Percentiles rank a stretch among this genome's conserved stretches.
Conservation (phyloP, 805 yeast genomes). For the Starmera caribaea region DNA sequence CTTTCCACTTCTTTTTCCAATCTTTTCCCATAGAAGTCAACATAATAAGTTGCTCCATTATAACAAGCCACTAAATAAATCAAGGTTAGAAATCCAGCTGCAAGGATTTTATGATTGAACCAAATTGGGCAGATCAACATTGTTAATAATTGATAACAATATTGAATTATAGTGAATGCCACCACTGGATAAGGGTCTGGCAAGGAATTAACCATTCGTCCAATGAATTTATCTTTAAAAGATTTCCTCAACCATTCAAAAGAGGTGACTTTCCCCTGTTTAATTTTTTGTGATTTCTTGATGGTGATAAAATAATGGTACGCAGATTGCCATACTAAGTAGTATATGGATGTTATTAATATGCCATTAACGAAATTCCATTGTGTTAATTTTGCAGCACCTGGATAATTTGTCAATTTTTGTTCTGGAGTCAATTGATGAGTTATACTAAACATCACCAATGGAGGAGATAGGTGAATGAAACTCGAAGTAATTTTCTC, state of each 20-base stretch:
- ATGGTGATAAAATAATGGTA: conserved; percentile 92
- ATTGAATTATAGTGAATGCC: conserved; percentile 81
- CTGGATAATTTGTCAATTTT: conserved; percentile 60
- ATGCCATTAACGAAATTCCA: conserved; percentile 71
- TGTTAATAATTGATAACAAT: conserved; percentile 73
- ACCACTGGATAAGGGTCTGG: conserved; percentile 83
- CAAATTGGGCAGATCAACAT: conserved; percentile 90
- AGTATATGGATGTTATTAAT: conserved; percentile 69
- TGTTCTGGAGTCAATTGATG: conserved; percentile 52
- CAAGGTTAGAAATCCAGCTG: conserved; percentile 54
- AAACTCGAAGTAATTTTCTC: conserved; percentile 89
- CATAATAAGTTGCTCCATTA: conserved; percentile 92
- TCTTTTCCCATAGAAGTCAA: conserved; percentile 85
- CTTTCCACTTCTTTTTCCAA: conserved; percentile 77
- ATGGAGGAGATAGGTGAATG: conserved; percentile 87
- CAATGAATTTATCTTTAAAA: conserved; percentile 55
- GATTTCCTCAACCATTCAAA: conserved; percentile 75
- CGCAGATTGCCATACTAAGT: conserved; percentile 80
- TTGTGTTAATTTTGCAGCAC: conserved; percentile 55
- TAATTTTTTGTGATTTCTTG: conserved; percentile 66
- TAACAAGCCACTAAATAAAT: conserved; percentile 78
- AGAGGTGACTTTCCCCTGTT: conserved; percentile 78
- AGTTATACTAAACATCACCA: conserved; percentile 75
- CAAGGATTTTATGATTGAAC: conserved; percentile 59
- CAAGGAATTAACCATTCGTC: conserved; percentile 67